These are phyloP conservation scores for Cutaneotrichosporon mucoides DNA, from an alignment of 1,284 basidiomycete genomes.

Conservation along the genomic window DNA sequence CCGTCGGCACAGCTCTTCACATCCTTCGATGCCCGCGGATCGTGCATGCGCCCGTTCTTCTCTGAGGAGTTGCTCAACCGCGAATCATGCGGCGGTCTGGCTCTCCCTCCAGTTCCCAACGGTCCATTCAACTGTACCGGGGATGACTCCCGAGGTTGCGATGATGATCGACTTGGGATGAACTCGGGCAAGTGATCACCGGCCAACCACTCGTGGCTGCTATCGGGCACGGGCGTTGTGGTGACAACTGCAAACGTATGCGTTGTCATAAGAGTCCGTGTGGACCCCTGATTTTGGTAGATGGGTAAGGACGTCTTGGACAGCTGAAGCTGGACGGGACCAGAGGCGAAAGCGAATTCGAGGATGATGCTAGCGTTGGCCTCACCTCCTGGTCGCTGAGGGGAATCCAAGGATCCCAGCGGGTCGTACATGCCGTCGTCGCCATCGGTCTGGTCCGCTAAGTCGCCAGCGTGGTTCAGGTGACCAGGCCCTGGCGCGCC, in stretches of 20 bases:
- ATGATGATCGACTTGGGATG: no score
- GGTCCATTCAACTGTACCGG: no score
- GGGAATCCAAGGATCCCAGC: no score
- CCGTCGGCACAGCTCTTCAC: background rate
- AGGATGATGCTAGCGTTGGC: conserved; percentile 15
- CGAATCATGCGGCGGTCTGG: no score
- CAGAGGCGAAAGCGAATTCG: conserved; percentile 24
- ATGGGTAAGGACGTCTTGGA: conserved; percentile 34
- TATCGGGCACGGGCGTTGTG: conserved; percentile 18
- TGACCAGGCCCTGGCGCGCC: background rate
- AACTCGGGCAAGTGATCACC: no score
- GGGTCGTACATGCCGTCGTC: no score
- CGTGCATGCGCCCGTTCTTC: background rate
- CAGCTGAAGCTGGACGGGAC: conserved; percentile 26
- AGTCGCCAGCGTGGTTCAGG: conserved; percentile 17
- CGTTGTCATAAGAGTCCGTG: conserved; percentile 14
- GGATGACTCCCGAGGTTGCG: no score
- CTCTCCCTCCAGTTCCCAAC: no score
- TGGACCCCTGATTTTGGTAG: conserved; percentile 5
- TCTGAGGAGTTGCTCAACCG: no score
- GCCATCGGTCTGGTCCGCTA: background rate
- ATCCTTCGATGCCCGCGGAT: background rate
- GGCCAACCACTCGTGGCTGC: no score
- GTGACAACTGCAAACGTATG: conserved; percentile 36
- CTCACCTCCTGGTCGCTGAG: background rate